Base-by-base conservation (phyloP, 805 yeast genomes). In the Zygoascus ofunaensis region DNA sequence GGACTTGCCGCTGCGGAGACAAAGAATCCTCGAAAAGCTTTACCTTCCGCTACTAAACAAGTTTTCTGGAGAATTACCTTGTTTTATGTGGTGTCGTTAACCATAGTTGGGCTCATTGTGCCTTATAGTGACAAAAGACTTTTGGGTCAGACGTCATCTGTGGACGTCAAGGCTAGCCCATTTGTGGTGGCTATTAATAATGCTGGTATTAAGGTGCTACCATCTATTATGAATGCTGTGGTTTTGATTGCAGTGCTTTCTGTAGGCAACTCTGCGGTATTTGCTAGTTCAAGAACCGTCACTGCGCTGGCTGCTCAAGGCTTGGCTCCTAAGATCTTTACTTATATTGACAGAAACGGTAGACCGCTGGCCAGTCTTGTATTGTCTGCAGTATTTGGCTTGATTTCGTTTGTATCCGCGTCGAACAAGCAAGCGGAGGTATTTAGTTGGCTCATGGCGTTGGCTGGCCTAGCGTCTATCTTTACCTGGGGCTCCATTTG, bases 1-100 rank as follows among this genome's bases (percentile, higher is more conserved):
- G 85, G 87, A 41, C 69, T 83, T 34, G 82, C 87, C 8, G 83
- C 89, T 26, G 89, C 89, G 5, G 94, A 84, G 61, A 71, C 86
- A 20, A 72, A 63, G 30, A 75, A 82, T 60, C 90, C 92, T 38
- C 68, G 81, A 53, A 69, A 68, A 44, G 64, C 82, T 2, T 71
- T 82, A 44, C 92, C 90, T 32, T 71, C 72, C 41, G 89, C 90
- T 36, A 76, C 81, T 47, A 83, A 82, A 62, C 89, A 84, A 65
- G 86, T 82, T 3, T 82, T 85, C 65, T 83, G 90, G 89, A 73
- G 92, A 64, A 79, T 84, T 46, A 65, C 79, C 14, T 61, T 82
- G 52, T 83, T 84, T 59, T 85, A 85, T 65, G 69, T 85, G 59
- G 65, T 72, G 8, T 69, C 79, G 49, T 73, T 64, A 58, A 78